Evolutionary conservation across 768 basidiomycete genomes (phyloP), one percentile per base, ranked within the genome.

Genomic region (Chalciporus chontae): DNA sequence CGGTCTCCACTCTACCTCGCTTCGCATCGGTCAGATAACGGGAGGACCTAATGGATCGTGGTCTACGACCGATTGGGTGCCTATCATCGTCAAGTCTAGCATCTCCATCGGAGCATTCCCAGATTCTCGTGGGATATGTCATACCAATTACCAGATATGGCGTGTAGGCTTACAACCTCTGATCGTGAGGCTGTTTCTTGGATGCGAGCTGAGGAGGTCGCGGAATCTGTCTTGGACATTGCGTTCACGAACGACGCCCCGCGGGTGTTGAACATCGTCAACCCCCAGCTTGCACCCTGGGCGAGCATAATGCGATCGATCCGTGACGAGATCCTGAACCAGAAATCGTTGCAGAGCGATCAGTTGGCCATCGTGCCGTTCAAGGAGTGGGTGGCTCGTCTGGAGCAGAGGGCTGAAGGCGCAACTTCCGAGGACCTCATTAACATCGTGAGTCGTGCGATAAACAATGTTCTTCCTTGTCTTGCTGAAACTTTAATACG

Each of bases 121-220:
- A 65, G 67, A 15, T 66, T 70, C 46, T 58, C 63, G 8, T 64
- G 71, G 56, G 63, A 68, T 53, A 69, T 70, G 62, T 68, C 11
- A 23, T 26, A 4, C 13, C 13, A 43, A 9, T 26, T 68, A 18
- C 7, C 2, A 31, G n/a, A 27, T 26, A 6, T 3, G 6, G 15
- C 8, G 18, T 7, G 8, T 9, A 5, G 38, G 23, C 29, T 23
- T 10, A 40, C 15, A 4, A n/a, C n/a, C n/a, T 36, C 15, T 6
- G 34, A 5, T 36, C 5, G 5, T 7, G 39, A 67, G 60, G 37
- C 52, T 3, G 61, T 69, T 3, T 67, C 69, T 14, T 76, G 74
- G 74, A 42, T 75, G 11, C 64, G 68, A 8, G 60, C 70, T 34
- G 61, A 73, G 39, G 65, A 66, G n/a, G 71, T 71, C 1, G 60